Conservation (phyloP, 768 basidiomycete species). For the Mycena vulgaris region DNA sequence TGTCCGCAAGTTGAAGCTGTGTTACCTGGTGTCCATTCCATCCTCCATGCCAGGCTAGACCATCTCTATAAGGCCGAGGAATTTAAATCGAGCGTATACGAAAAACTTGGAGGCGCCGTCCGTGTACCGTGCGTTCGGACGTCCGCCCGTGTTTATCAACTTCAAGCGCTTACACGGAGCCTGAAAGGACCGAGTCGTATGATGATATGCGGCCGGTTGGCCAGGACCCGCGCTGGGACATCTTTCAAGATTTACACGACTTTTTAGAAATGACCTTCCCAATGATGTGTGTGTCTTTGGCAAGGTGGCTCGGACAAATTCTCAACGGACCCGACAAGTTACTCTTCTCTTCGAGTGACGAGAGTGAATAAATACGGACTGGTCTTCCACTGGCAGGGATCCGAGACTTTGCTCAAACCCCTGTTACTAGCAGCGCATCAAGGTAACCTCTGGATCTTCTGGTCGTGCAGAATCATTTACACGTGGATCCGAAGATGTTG, state of each 20-base stretch:
- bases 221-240: conserved; percentile 60
- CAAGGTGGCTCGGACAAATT: not conserved
- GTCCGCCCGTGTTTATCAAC: not conserved
- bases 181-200: conserved; percentile 64
- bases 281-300: conserved; percentile 56
- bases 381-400: conserved; percentile 73
- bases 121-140: conserved; percentile 44
- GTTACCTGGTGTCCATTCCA: conserved; percentile 4
- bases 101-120: conserved; percentile 52
- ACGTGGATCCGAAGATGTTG: conserved; percentile 64
- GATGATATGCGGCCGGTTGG: conserved; percentile 64
- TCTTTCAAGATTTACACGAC: conserved; percentile 52
- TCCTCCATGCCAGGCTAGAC: not conserved
- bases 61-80: conserved; percentile 30
- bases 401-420: conserved; percentile 65
- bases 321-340: conserved; percentile 49
- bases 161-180: not conserved
- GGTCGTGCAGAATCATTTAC: not conserved
- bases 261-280: conserved; percentile 66
- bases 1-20: conserved; percentile 23
- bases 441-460: conserved; percentile 48
- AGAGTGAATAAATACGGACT: conserved; percentile 73
- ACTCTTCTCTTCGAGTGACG: conserved; percentile 64
- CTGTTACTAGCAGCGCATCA: conserved; percentile 68
- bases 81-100: conserved; percentile 46